Conservation (phyloP, 2,329 filamentous ascomycete species). For the Colletotrichum sp. region DNA sequence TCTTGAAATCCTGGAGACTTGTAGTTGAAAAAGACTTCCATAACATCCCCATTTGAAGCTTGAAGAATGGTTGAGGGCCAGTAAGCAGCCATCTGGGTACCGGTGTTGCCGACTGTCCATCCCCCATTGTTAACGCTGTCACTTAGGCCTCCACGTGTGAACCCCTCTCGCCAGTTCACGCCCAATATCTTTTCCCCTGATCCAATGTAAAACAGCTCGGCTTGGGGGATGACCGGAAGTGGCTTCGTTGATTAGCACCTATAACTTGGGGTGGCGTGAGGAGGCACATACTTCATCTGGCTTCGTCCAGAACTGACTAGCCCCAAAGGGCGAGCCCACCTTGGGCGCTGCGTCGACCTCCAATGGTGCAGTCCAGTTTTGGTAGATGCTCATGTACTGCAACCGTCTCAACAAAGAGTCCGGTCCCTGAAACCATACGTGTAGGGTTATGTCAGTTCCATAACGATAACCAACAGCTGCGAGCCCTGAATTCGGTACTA, state of each 20-base stretch:
- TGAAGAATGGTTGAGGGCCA: constrained; percentile 10
- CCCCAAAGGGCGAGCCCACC: constrained; percentile 1
- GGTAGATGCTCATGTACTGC: not conserved
- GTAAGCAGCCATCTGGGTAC: constrained; percentile 3
- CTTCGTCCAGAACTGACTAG: not conserved
- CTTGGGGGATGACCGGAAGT: not conserved
- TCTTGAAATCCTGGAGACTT: not conserved
- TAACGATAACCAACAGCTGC: constrained; percentile 6
- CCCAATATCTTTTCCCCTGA: not conserved
- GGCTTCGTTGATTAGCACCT: not conserved
- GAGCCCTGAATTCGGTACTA: constrained; percentile 8
- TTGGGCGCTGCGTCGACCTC: constrained; percentile 4
- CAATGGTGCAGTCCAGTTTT: constrained; percentile 1
- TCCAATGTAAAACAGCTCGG: constrained; percentile 7
- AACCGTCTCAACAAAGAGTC: not conserved
- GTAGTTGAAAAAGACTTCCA: constrained; percentile 1
- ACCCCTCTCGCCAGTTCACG: constrained; percentile 10
- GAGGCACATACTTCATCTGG: not conserved
- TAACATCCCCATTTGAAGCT: not conserved
- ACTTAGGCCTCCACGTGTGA: not conserved
- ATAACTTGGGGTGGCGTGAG: not conserved
- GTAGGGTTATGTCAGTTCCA: not conserved
- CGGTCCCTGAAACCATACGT: constrained; percentile 11
- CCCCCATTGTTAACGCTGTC: not conserved
- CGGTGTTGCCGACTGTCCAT: not conserved